Percentiles rank a stretch among this genome's conserved stretches.
Evolutionary conservation across 2,329 filamentous ascomycete species (phyloP).

Genomic region (Rutstroemia sydowiana): DNA sequence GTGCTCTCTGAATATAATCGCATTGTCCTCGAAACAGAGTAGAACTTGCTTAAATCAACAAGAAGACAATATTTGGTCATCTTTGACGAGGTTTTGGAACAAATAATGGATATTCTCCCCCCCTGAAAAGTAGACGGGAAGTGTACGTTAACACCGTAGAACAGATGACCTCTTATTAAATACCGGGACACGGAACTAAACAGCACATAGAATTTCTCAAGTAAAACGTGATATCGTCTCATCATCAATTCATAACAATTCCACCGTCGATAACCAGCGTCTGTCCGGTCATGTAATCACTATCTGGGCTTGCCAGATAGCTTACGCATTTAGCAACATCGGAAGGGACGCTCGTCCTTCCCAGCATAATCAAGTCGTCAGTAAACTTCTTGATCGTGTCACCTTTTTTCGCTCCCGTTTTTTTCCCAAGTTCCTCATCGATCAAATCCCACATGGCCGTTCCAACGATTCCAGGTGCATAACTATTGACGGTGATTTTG

Average conservation of each 20-base stretch:
- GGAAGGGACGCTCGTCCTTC: slow-evolving; percentile 50
- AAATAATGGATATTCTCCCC: no score
- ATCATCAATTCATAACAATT: slow-evolving; percentile 16
- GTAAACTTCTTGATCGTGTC: slow-evolving; percentile 49
- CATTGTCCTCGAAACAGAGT: no score
- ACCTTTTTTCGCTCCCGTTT: slow-evolving; percentile 42
- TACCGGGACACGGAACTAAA: not conserved
- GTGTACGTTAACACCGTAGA: no score
- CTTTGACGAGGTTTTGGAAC: no score
- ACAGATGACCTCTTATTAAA: not conserved
- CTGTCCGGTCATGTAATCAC: slow-evolving; percentile 59
- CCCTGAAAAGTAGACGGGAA: no score
- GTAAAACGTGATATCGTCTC: not conserved
- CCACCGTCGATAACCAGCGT: slow-evolving; percentile 47
- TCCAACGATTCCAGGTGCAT: slow-evolving; percentile 58
- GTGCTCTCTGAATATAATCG: no score
- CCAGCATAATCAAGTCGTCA: slow-evolving; percentile 47
- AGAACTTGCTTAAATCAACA: no score
- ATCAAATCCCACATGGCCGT: slow-evolving; percentile 65
- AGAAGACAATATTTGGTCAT: no score
- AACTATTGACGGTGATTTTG: slow-evolving; percentile 60
- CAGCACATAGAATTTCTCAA: not conserved
- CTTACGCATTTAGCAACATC: slow-evolving; percentile 58
- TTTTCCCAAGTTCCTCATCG: slow-evolving; percentile 50
- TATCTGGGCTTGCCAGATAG: slow-evolving; percentile 51